Percentiles rank a stretch among this genome's conserved stretches.
Evolutionary conservation across 176 grass and related monocot species (phyloP).

Genomic region (Rhynchospora pubera): DNA sequence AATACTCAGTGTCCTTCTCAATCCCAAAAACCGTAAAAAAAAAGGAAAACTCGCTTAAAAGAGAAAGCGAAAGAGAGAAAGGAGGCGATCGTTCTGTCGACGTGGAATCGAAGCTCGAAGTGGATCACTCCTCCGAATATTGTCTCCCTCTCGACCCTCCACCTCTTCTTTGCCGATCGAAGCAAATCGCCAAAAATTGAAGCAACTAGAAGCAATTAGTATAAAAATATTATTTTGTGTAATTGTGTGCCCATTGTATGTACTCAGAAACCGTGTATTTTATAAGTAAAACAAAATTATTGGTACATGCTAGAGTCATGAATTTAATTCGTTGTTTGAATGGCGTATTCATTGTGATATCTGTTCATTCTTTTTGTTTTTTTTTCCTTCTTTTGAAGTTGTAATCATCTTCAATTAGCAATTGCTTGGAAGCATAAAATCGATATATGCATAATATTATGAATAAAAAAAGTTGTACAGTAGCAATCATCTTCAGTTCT

Average conservation of each 20-base stretch:
- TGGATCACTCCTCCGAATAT: no score
- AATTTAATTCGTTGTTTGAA: not conserved
- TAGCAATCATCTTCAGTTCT: no score
- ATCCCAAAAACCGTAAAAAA: no score
- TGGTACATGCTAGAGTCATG: not conserved
- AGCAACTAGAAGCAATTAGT: no score
- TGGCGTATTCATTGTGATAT: not conserved
- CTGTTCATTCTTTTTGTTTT: not conserved
- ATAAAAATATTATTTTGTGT: constrained; percentile 3
- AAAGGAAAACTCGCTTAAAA: no score
- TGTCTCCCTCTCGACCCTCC: no score
- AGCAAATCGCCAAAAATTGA: no score
- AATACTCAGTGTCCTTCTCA: no score
- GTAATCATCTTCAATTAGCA: not conserved
- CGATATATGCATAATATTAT: not conserved
- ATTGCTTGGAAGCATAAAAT: not conserved
- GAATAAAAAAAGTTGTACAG: not conserved
- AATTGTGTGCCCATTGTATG: constrained; percentile 5
- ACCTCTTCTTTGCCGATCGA: no score
- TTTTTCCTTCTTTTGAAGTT: not conserved
- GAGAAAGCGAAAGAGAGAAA: no score
- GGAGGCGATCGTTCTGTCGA: no score
- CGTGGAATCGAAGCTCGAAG: no score
- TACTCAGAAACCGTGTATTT: constrained; percentile 14
- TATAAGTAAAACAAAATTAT: not conserved